Base-by-base conservation (phyloP, 208 protist genomes). In the Crithidia sp. region DNA sequence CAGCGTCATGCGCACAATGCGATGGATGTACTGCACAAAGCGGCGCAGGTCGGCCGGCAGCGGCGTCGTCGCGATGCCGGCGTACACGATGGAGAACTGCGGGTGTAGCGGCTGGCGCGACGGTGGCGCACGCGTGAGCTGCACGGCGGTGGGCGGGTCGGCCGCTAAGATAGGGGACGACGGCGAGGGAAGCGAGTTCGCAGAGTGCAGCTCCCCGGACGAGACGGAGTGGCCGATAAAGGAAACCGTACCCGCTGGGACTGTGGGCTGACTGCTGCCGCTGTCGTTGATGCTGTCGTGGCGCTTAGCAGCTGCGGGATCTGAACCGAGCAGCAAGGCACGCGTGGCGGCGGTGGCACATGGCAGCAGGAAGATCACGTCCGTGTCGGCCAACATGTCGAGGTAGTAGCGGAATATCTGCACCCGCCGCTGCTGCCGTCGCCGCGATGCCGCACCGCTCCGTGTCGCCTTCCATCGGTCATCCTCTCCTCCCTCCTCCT, bases 351-450 rank as follows among this genome's bases (percentile, higher is more conserved):
- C 62, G 56, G 62, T 49, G 43, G 78, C 77, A 49, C 77, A 91
- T 14, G 90, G 90, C 2, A 84, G 67, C 10, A 95, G 19, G 10
- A 95, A 66, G 6, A 95, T 61, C 28, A 85, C 86, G 62, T 93
- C 87, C 7, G 82, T 84, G 67, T 87, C 82, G 36, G 84, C 82
- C 39, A 95, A 55, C 40, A 85, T 76, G 73, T 84, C 74, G 57
- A 93, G 52, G 64, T 92, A 92, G 70, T 90, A 93, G 60, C 79
- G 78, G 10, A 90, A 75, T 10, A 72, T 67, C 61, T 74, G 73
- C 68, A 91, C 74, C 1, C 49, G 67, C 55, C 65, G 72, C 45
- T 63, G 54, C 52, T 55, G 57, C 17, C 64, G 64, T 17, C 67
- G 74, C 17, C 28, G 41, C 40, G 61, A 17, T 52, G 43, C 7